Evolutionary conservation across 306 rosid genomes (phyloP).

Genomic region (Casuarina equisetifolia): DNA sequence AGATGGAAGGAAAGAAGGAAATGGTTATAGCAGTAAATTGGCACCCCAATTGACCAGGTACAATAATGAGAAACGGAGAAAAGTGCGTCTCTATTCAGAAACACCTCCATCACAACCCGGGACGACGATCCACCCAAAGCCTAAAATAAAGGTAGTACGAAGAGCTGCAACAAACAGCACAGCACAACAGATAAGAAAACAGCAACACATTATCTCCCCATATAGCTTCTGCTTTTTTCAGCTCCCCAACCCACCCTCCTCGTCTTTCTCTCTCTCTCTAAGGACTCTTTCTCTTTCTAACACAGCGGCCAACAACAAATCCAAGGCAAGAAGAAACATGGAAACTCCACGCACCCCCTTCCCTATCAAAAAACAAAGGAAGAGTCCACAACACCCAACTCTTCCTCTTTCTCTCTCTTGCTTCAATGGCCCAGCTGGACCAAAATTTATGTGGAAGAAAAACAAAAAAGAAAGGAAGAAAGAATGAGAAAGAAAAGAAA

Average conservation of each 20-base stretch:
- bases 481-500: slow-evolving; percentile 40
- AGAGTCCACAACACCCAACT: slow-evolving; percentile 57
- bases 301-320: slow-evolving; percentile 39
- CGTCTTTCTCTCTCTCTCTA: slow-evolving; percentile 32
- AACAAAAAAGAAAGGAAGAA: slow-evolving; percentile 38
- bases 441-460: slow-evolving; percentile 71
- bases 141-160: slow-evolving; percentile 49
- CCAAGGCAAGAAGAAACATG: slow-evolving; percentile 60
- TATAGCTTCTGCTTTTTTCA: slow-evolving; percentile 29
- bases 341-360: slow-evolving; percentile 64
- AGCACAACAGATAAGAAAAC: slow-evolving; percentile 39
- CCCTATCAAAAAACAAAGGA: slow-evolving; percentile 43
- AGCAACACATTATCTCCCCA: slow-evolving; percentile 33
- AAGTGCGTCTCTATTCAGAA: slow-evolving; percentile 11
- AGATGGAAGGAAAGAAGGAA: slow-evolving; percentile 17
- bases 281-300: slow-evolving; percentile 46
- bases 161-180: slow-evolving; percentile 33
- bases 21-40: slow-evolving; percentile 40
- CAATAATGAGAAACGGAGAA: slow-evolving; percentile 10
- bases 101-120: slow-evolving; percentile 27
- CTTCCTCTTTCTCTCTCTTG: slow-evolving; percentile 45
- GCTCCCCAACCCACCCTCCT: slow-evolving; percentile 19
- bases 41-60: slow-evolving; percentile 26
- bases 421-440: slow-evolving; percentile 99
- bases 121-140: slow-evolving; percentile 30